phyloP scores from a whole-genome alignment of 495 filamentous ascomycete species.

The Penicillium crystallinum region DNA sequence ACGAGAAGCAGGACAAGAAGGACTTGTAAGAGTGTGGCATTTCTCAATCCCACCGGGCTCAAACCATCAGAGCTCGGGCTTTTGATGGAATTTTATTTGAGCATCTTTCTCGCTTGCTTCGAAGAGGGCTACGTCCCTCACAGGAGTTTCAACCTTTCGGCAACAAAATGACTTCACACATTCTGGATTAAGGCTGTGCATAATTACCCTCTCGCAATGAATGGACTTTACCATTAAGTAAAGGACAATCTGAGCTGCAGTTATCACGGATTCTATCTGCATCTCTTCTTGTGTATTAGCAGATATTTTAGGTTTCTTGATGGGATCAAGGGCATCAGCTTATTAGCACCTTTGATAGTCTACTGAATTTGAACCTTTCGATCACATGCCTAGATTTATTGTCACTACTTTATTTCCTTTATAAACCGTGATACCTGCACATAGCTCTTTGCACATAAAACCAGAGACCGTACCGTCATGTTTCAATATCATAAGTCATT shows the following conservation, averaged over 20 bases:
- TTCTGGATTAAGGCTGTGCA: constrained; percentile 5
- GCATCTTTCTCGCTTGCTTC: background rate
- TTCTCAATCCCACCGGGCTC: background rate
- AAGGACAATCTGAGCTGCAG: background rate
- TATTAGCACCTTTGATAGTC: background rate
- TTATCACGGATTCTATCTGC: background rate
- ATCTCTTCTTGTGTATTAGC: background rate
- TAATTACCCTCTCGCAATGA: background rate
- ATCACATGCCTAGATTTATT: background rate
- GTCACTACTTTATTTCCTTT: background rate
- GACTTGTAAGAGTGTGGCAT: constrained; percentile 46
- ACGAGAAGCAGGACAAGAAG: constrained; percentile 72
- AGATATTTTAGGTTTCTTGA: background rate
- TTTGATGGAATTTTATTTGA: background rate
- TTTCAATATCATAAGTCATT: constrained; percentile 13
- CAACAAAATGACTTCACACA: background rate
- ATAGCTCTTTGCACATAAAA: background rate
- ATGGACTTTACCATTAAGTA: background rate
- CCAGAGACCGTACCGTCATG: constrained; percentile 1
- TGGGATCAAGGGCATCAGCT: constrained; percentile 2
- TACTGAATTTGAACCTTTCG: background rate
- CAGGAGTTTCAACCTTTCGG: background rate
- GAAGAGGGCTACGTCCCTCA: background rate
- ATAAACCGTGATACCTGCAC: too few relatives aligned
- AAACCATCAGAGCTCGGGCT: background rate